These are phyloP conservation scores for Coemansia guatemalensis DNA, from an alignment of 192 early-diverging fungal genomes.

Conservation along the genomic window DNA sequence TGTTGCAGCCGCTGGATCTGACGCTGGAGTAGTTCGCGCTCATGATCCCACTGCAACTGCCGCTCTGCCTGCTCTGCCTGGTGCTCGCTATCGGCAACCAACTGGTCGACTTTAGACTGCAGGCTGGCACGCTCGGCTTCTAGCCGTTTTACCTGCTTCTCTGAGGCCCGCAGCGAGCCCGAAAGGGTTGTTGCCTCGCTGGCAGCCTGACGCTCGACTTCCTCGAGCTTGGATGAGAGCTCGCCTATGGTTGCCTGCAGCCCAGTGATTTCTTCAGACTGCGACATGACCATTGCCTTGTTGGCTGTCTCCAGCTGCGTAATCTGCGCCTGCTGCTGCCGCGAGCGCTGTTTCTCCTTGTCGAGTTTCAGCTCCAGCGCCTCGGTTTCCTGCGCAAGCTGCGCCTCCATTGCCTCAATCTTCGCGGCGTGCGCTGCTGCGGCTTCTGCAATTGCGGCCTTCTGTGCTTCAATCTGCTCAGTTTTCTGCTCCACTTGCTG, in stretches of 20 bases:
- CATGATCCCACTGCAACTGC: constrained; percentile 30
- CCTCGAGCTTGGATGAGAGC: constrained; percentile 33
- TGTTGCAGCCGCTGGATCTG: constrained; percentile 39
- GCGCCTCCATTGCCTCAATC: constrained; percentile 14
- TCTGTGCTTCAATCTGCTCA: constrained; percentile 10
- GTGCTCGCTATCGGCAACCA: constrained; percentile 15
- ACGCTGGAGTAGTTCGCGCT: constrained; percentile 40
- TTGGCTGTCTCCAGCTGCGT: constrained; percentile 31
- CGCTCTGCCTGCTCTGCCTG: constrained; percentile 22
- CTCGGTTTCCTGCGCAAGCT: constrained; percentile 17
- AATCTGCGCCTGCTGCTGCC: constrained; percentile 18
- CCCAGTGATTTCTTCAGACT: constrained; percentile 23
- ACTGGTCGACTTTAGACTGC: constrained; percentile 22
- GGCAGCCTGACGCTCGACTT: constrained; percentile 20
- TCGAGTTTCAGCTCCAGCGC: constrained; percentile 20
- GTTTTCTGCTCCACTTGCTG: constrained; percentile 2
- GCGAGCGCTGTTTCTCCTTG: constrained; percentile 16
- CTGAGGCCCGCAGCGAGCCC: constrained; percentile 17
- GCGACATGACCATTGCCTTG: constrained; percentile 30
- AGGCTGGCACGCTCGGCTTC: constrained; percentile 30
- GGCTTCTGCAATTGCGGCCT: background rate
- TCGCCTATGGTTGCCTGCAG: constrained; percentile 34
- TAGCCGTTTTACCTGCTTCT: constrained; percentile 24
- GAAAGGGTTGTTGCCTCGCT: constrained; percentile 12
- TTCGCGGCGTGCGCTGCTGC: constrained; percentile 2